A percentile compares a stretch with the other conserved stretches of the same genome.
These are phyloP conservation scores for Globisporangium ultimum DNA, from an alignment of 352 stramenopile genomes.

Conservation along the genomic window DNA sequence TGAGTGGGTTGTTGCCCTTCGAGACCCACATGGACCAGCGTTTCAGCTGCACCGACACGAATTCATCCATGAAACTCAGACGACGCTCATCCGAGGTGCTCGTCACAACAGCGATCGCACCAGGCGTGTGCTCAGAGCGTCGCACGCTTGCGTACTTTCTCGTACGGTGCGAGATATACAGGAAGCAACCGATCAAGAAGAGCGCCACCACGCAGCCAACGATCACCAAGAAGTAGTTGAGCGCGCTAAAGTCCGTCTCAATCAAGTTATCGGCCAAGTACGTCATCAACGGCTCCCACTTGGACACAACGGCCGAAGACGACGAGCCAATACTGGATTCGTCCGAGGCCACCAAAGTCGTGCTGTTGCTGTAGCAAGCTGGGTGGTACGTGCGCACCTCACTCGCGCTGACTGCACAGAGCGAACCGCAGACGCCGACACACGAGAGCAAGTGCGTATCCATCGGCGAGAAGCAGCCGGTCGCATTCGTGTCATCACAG, in stretches of 20 bases:
- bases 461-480: constrained; percentile 44
- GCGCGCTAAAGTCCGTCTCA: constrained; percentile 29
- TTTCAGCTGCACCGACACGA: constrained; percentile 37
- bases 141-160: constrained; percentile 17
- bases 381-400: constrained; percentile 19
- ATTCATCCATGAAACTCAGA: constrained; percentile 39
- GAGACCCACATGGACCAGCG: constrained; percentile 40
- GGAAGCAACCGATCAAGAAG: constrained; percentile 35
- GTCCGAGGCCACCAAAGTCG: constrained; percentile 27
- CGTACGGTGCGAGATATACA: constrained; percentile 27
- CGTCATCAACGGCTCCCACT: constrained; percentile 36
- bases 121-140: constrained; percentile 20
- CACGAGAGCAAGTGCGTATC: constrained; percentile 43
- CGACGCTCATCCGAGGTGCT: constrained; percentile 14
- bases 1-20: constrained; percentile 31
- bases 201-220: constrained; percentile 30
- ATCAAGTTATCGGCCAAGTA: constrained; percentile 36
- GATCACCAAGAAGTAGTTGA: constrained; percentile 60
- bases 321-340: constrained; percentile 9
- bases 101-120: constrained; percentile 17
- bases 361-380: constrained; percentile 25
- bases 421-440: constrained; percentile 42
- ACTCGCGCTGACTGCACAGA: constrained; percentile 33
- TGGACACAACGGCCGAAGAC: constrained; percentile 19
- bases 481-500: constrained; percentile 34